phyloP scores from a whole-genome alignment of 345 rosid species.

The Eucalyptus sp. region DNA sequence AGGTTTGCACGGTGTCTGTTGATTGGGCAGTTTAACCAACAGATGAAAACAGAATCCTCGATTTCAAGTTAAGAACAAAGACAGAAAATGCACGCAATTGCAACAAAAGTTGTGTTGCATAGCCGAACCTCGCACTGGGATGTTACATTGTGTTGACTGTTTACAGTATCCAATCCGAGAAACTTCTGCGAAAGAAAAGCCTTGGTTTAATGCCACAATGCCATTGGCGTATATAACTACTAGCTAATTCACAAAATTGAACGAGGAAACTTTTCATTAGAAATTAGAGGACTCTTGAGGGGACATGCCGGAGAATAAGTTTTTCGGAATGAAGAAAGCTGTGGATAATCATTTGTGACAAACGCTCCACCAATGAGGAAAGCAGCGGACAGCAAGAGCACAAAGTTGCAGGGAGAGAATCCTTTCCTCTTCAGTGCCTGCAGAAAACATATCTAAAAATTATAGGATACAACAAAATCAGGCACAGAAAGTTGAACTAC shows the following conservation, averaged over 20 bases:
- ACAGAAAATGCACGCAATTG: background rate
- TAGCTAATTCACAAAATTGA: background rate
- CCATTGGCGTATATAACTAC: background rate
- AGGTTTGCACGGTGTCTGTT: constrained; percentile 26
- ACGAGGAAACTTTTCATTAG: background rate
- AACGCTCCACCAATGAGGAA: background rate
- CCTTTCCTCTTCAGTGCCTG: background rate
- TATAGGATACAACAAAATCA: background rate
- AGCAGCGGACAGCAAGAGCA: background rate
- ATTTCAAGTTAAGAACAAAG: background rate
- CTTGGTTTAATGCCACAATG: background rate
- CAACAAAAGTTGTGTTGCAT: background rate
- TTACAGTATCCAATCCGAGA: background rate
- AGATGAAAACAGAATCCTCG: background rate
- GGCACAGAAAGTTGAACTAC: background rate
- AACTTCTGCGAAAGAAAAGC: background rate
- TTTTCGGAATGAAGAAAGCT: background rate
- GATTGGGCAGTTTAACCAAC: background rate
- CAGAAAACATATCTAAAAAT: background rate
- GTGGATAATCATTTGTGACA: background rate
- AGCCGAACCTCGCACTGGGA: background rate
- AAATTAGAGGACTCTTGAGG: background rate
- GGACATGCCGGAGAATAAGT: background rate
- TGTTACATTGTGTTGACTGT: background rate
- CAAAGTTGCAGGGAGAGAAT: background rate